A percentile compares a stretch with the other conserved stretches of the same genome.
Conservation (phyloP, 805 yeast species). For the Saccharomycopsis oosterbeekiorum region DNA sequence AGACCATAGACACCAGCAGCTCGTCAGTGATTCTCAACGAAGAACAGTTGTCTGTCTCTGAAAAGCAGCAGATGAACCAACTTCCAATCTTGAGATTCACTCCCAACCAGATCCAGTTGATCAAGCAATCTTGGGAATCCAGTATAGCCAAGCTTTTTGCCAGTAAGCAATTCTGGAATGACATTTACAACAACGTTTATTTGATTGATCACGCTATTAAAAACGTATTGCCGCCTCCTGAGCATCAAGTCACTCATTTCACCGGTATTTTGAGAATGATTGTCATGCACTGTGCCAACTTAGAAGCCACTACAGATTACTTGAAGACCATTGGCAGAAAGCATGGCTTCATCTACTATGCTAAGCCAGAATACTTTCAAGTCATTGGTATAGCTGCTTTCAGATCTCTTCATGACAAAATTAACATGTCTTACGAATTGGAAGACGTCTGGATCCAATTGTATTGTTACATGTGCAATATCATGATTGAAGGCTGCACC, state of each 20-base stretch:
- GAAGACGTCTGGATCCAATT: slow-evolving; percentile 22
- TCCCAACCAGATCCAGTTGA: not conserved
- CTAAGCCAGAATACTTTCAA: slow-evolving; percentile 18
- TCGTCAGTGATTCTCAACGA: not conserved
- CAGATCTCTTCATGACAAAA: slow-evolving; percentile 16
- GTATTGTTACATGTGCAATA: slow-evolving; percentile 23
- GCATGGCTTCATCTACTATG: slow-evolving; percentile 19
- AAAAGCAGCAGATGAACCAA: not conserved
- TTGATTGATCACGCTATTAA: slow-evolving; percentile 14
- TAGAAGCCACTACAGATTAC: slow-evolving; percentile 16
- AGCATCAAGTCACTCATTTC: slow-evolving; percentile 18
- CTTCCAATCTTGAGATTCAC: not conserved
- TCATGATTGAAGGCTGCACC: slow-evolving; percentile 23
- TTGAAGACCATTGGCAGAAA: slow-evolving; percentile 18
- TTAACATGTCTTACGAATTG: slow-evolving; percentile 18
- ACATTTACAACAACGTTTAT: slow-evolving; percentile 14
- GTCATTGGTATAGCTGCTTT: slow-evolving; percentile 19
- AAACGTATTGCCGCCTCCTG: slow-evolving; percentile 15
- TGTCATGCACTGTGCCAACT: slow-evolving; percentile 13
- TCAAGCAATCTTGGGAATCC: not conserved
- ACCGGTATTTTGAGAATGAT: slow-evolving; percentile 19
- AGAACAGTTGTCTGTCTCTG: not conserved
- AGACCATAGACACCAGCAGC: not conserved
- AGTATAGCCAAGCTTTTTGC: slow-evolving; percentile 7
- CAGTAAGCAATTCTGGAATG: slow-evolving; percentile 18